A percentile compares a stretch with the other conserved stretches of the same genome.
These are phyloP conservation scores for Penicillium turbatum DNA, from an alignment of 495 filamentous ascomycete species.

Conservation along the genomic window DNA sequence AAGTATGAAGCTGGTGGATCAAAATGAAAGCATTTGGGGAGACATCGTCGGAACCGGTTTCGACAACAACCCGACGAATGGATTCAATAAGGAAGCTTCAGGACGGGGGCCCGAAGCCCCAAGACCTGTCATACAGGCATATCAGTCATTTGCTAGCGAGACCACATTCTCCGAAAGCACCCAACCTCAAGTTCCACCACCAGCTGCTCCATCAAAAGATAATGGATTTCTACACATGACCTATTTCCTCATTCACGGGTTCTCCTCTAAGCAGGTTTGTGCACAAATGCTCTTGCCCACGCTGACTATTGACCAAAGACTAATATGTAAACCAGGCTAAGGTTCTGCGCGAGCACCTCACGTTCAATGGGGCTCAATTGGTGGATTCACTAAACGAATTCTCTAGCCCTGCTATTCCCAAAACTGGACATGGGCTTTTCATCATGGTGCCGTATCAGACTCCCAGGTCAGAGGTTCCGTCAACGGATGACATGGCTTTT, in stretches of 20 bases:
- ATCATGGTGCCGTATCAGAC: slow-evolving; percentile 54
- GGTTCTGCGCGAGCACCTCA: slow-evolving; percentile 49
- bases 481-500: slow-evolving; percentile 40
- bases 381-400: slow-evolving; percentile 39
- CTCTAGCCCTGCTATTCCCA: slow-evolving; percentile 37
- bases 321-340: slow-evolving; percentile 30
- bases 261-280: slow-evolving; percentile 51
- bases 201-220: slow-evolving; percentile 11
- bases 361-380: slow-evolving; percentile 50
- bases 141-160: slow-evolving; percentile 42
- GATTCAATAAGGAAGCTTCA: slow-evolving; percentile 30
- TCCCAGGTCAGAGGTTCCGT: slow-evolving; percentile 32
- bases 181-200: slow-evolving; percentile 19
- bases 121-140: slow-evolving; percentile 30
- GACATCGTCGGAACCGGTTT: slow-evolving; percentile 67
- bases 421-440: slow-evolving; percentile 41
- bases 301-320: slow-evolving; percentile 12
- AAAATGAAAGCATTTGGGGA: slow-evolving; percentile 80
- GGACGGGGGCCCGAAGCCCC: slow-evolving; percentile 23
- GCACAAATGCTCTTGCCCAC: not conserved
- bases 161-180: slow-evolving; percentile 29
- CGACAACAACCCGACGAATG: slow-evolving; percentile 25
- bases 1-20: slow-evolving; percentile 70
- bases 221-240: slow-evolving; percentile 38
- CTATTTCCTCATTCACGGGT: slow-evolving; percentile 64